Evolutionary conservation across 495 filamentous ascomycete species (phyloP).

Genomic region (Neurospora tetraspora): DNA sequence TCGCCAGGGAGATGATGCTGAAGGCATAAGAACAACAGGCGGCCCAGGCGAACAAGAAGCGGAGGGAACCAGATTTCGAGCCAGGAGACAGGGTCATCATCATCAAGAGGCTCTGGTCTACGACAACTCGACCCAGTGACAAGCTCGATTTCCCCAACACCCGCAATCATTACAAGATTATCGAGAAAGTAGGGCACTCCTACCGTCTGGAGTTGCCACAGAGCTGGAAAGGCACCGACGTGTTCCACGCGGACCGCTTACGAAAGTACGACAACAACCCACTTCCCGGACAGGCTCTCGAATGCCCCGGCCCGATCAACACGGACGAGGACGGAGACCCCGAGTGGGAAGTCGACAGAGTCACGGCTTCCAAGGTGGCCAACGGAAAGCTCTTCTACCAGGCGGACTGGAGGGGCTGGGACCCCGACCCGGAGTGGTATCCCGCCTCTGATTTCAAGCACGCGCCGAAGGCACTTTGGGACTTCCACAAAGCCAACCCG

Average conservation of each 20-base stretch:
- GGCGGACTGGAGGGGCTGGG: too few species aligned
- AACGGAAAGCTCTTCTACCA: too few species aligned
- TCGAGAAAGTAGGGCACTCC: background rate
- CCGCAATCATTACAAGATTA: background rate
- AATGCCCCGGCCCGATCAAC: too few species aligned
- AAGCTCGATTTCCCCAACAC: conserved; percentile 7
- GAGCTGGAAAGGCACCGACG: background rate
- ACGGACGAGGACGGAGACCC: too few species aligned
- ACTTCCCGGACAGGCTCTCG: conserved; percentile 1
- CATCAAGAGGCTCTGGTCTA: background rate
- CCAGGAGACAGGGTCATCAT: conserved; percentile 4
- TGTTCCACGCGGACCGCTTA: background rate
- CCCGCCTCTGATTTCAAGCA: too few species aligned
- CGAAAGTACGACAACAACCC: background rate
- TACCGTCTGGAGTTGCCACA: conserved; percentile 1
- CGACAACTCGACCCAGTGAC: background rate
- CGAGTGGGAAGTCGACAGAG: too few species aligned
- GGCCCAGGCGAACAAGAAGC: conserved; percentile 1
- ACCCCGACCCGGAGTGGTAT: too few species aligned
- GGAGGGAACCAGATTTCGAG: conserved; percentile 7
- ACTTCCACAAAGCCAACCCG: too few species aligned
- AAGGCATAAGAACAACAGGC: background rate
- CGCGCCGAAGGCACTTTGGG: too few species aligned
- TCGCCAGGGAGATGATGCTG: background rate
- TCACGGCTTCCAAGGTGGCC: too few species aligned